Percentiles rank a stretch among this genome's conserved stretches.
These are phyloP conservation scores for Lachancea dasiensis DNA, from an alignment of 805 yeast species.

Conservation along the genomic window DNA sequence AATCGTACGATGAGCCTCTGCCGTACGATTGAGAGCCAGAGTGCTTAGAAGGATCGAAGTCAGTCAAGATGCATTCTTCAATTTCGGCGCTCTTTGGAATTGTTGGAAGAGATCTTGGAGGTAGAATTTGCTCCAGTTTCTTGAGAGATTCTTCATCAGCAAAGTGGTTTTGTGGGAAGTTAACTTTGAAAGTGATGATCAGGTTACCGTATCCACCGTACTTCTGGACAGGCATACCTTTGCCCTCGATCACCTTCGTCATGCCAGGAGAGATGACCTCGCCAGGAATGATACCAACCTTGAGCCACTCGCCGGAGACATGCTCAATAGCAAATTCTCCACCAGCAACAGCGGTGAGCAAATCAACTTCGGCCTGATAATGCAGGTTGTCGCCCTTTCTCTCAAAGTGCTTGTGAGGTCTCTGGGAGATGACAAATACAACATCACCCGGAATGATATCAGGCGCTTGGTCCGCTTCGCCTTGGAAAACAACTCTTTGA, in stretches of 20 bases:
- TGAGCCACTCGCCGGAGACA: conserved; percentile 85
- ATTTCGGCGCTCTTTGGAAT: conserved; percentile 70
- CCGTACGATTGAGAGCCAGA: conserved; percentile 36
- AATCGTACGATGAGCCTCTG: conserved; percentile 39
- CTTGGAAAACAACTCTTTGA: conserved; percentile 81
- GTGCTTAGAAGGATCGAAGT: conserved; percentile 61
- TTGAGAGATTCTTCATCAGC: conserved; percentile 69
- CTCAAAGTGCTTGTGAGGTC: conserved; percentile 73
- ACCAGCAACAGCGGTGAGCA: conserved; percentile 93
- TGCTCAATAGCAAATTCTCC: conserved; percentile 87
- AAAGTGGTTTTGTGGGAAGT: conserved; percentile 77
- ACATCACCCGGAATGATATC: conserved; percentile 96
- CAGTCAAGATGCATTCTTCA: conserved; percentile 73
- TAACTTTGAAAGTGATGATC: conserved; percentile 77
- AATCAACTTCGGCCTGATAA: conserved; percentile 81
- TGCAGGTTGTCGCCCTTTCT: conserved; percentile 87
- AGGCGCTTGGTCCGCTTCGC: conserved; percentile 98
- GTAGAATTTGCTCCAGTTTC: conserved; percentile 68
- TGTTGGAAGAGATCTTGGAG: conserved; percentile 55
- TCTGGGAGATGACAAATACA: conserved; percentile 83
- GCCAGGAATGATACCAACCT: conserved; percentile 80
- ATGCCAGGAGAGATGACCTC: conserved; percentile 85
- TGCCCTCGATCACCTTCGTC: conserved; percentile 75
- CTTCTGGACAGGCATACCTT: conserved; percentile 96
- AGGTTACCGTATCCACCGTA: conserved; percentile 86